These are phyloP conservation scores for Fraxinus pennsylvanica DNA, from an alignment of 257 asterid genomes.

Conservation along the genomic window DNA sequence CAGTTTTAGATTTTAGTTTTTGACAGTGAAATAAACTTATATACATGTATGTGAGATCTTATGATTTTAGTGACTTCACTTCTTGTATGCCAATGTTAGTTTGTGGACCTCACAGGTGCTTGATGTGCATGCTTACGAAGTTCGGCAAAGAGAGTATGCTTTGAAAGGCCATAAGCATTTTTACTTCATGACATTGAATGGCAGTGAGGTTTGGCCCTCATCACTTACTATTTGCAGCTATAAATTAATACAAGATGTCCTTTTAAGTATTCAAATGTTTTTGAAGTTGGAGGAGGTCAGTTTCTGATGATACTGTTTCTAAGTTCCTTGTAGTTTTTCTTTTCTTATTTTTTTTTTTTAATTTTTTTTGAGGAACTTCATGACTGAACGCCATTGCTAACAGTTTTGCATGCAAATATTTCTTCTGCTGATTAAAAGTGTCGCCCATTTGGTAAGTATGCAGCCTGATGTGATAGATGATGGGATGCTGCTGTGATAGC, in stretches of 20 bases:
- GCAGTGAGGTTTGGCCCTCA: slow-evolving; percentile 71
- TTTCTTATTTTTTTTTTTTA: neutral
- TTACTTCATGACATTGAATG: slow-evolving; percentile 93
- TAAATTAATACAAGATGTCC: slow-evolving; percentile 7
- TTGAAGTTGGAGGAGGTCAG: slow-evolving; percentile 8
- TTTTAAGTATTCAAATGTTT: neutral
- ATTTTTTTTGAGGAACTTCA: slow-evolving; percentile 12
- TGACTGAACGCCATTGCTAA: slow-evolving; percentile 12
- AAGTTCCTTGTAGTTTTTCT: neutral
- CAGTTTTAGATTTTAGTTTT: slow-evolving; percentile 2
- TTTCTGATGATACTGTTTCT: slow-evolving; percentile 5
- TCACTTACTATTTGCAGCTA: slow-evolving; percentile 24
- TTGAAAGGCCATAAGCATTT: slow-evolving; percentile 78
- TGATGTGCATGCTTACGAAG: slow-evolving; percentile 79
- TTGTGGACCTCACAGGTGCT: slow-evolving; percentile 68
- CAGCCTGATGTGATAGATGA: slow-evolving; percentile 10
- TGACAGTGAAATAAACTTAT: neutral
- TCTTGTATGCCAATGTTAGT: slow-evolving; percentile 13
- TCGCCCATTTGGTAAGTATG: neutral
- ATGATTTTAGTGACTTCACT: neutral
- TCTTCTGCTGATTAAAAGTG: neutral
- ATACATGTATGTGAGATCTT: neutral
- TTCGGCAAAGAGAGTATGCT: slow-evolving; percentile 85
- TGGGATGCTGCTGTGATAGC: slow-evolving; percentile 8
- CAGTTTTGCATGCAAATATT: neutral